A percentile compares a stretch with the other conserved stretches of the same genome.
Evolutionary conservation across 2,329 filamentous ascomycete species (phyloP).

Genomic region (Epicoccum nigrum): DNA sequence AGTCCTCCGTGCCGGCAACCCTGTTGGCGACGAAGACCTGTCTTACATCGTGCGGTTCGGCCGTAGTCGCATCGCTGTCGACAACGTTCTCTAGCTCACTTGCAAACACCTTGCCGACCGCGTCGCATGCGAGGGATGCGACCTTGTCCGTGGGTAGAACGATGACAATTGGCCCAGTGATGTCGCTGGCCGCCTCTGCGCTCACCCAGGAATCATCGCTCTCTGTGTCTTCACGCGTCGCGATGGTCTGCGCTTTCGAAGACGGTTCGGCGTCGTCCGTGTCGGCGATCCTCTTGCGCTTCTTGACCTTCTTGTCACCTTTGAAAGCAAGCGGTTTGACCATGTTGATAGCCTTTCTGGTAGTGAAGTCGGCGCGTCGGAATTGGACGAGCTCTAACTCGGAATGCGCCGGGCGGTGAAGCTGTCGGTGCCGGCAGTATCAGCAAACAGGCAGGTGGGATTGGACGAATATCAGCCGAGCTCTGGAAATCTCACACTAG

Average conservation of each 20-base stretch:
- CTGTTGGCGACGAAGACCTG: slow-evolving; percentile 93
- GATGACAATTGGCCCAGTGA: slow-evolving; percentile 81
- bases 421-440: slow-evolving; percentile 4
- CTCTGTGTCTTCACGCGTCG: slow-evolving; percentile 53
- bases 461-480: slow-evolving; percentile 20
- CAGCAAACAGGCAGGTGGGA: slow-evolving; percentile 38
- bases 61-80: slow-evolving; percentile 78
- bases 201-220: slow-evolving; percentile 91
- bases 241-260: slow-evolving; percentile 45
- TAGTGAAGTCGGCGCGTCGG: slow-evolving; percentile 19
- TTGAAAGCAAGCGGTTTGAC: slow-evolving; percentile 94
- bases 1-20: slow-evolving; percentile 79
- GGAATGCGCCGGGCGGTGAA: slow-evolving; percentile 30
- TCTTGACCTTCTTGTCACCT: slow-evolving; percentile 94
- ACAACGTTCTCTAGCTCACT: slow-evolving; percentile 85
- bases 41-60: slow-evolving; percentile 92
- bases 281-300: slow-evolving; percentile 75
- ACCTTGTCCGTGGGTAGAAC: slow-evolving; percentile 77
- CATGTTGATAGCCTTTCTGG: slow-evolving; percentile 57
- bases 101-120: slow-evolving; percentile 83
- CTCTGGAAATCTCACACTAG: slow-evolving; percentile 2
- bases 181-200: slow-evolving; percentile 74
- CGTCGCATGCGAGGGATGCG: slow-evolving; percentile 82
- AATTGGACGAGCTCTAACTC: slow-evolving; percentile 17
- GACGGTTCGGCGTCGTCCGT: slow-evolving; percentile 53